A percentile compares a stretch with the other conserved stretches of the same genome.
Evolutionary conservation across 2,329 filamentous ascomycete genomes (phyloP).

Genomic region (Fusarium albidum): DNA sequence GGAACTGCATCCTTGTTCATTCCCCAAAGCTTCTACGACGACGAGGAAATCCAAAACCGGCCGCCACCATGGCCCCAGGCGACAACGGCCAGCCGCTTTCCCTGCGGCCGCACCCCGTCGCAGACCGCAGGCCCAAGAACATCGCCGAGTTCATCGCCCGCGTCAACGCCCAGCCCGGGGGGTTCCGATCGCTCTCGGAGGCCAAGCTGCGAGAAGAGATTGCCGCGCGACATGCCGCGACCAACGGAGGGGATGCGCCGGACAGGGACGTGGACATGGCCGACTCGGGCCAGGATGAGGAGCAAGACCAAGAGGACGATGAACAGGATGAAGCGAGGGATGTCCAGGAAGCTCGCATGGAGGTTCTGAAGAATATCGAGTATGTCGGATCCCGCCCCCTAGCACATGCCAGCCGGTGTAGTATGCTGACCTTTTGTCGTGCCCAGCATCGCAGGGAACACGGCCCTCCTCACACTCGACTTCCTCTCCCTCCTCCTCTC

Average conservation of each 20-base stretch:
- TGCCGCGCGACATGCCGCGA: conserved; percentile 48
- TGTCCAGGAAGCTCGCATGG: conserved; percentile 60
- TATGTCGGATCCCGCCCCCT: conserved; percentile 49
- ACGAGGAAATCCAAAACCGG: not conserved
- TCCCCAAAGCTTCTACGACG: not conserved
- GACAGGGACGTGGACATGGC: conserved; percentile 56
- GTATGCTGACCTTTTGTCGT: conserved; percentile 8
- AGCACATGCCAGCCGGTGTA: no score
- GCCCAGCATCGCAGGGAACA: conserved; percentile 54
- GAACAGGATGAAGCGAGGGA: conserved; percentile 55
- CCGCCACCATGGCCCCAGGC: conserved; percentile 42
- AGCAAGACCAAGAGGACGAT: conserved; percentile 46
- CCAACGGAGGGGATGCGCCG: conserved; percentile 54
- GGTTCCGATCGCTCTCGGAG: conserved; percentile 83
- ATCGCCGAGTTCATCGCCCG: conserved; percentile 81
- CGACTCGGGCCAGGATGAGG: conserved; percentile 57
- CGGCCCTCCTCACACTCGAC: conserved; percentile 76
- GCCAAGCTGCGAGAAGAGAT: conserved; percentile 76
- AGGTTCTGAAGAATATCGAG: conserved; percentile 67
- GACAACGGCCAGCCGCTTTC: conserved; percentile 48
- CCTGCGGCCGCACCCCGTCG: conserved; percentile 56
- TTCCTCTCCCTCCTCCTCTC: conserved; percentile 84
- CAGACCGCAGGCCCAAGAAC: conserved; percentile 64
- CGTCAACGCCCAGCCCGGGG: conserved; percentile 79
- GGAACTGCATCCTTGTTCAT: not conserved